These are phyloP conservation scores for Suillus hirtellus DNA, from an alignment of 768 basidiomycete species.

Conservation along the genomic window DNA sequence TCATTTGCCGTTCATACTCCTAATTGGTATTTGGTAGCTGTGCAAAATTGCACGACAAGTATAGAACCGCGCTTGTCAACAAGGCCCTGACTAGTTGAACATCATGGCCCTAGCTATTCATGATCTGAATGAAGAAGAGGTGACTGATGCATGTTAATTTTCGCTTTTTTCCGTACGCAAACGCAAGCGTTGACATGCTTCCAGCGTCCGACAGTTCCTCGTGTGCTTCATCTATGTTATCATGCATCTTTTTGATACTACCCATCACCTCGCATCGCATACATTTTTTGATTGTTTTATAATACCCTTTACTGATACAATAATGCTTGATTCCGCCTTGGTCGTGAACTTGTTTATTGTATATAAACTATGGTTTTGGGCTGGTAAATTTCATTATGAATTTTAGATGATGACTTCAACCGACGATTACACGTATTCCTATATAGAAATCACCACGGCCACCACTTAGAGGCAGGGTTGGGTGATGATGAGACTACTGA, in stretches of 20 bases:
- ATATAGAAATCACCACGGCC: conserved; percentile 13
- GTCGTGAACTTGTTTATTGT: neutral
- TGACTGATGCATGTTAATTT: conserved; percentile 1
- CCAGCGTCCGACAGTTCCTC: neutral
- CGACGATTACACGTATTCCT: neutral
- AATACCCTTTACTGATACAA: neutral
- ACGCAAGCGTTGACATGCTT: neutral
- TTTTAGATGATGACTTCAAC: neutral
- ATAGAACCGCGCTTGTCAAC: conserved; percentile 63
- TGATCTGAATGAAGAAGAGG: neutral
- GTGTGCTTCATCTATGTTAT: conserved; percentile 2
- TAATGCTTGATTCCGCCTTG: neutral
- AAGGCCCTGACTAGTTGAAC: conserved; percentile 25
- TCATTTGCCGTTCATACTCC: conserved; percentile 6
- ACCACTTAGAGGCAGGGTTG: conserved; percentile 25
- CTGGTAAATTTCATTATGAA: neutral
- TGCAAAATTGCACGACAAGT: conserved; percentile 74
- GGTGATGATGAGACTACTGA: conserved; percentile 3
- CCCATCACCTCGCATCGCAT: conserved; percentile 5
- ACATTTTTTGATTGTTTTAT: neutral
- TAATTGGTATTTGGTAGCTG: conserved; percentile 44
- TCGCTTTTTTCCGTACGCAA: neutral
- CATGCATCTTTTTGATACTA: conserved; percentile 2
- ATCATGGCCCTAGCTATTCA: neutral
- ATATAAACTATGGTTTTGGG: neutral